These are phyloP conservation scores for Thelonectria blattea DNA, from an alignment of 2,329 filamentous ascomycete genomes.

Conservation along the genomic window DNA sequence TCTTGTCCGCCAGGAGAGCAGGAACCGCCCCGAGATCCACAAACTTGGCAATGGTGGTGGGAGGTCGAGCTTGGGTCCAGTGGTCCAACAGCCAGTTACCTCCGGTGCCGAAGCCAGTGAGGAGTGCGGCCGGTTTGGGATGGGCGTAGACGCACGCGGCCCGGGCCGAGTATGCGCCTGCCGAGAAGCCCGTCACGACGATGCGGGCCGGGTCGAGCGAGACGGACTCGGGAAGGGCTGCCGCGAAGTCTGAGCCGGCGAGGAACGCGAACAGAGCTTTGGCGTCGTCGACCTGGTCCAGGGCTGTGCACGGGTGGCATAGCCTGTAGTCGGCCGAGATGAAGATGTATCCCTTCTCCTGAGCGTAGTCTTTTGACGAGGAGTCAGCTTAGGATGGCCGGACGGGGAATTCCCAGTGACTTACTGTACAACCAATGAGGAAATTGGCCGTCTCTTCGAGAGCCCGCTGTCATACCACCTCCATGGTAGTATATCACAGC, in stretches of 20 bases:
- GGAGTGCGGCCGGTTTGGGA: constrained; percentile 13
- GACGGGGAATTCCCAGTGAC: neutral
- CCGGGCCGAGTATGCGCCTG: constrained; percentile 15
- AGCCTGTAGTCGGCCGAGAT: constrained; percentile 14
- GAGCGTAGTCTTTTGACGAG: neutral
- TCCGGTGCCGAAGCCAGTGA: constrained; percentile 7
- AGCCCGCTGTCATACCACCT: constrained; percentile 17
- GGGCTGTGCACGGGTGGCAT: constrained; percentile 11
- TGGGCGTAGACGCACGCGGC: constrained; percentile 15
- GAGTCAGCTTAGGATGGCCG: neutral
- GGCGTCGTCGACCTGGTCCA: constrained; percentile 18
- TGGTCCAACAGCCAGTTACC: constrained; percentile 16
- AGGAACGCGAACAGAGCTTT: constrained; percentile 14
- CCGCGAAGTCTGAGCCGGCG: neutral
- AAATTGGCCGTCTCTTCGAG: constrained; percentile 7
- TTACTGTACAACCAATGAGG: constrained; percentile 13
- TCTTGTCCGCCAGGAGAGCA: constrained; percentile 9
- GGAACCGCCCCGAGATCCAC: constrained; percentile 8
- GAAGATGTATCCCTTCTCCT: constrained; percentile 11
- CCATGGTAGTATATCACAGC: constrained; percentile 12
- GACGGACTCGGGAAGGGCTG: neutral
- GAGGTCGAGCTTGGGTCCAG: constrained; percentile 7
- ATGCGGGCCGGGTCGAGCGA: constrained; percentile 9
- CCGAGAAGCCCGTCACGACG: constrained; percentile 11
- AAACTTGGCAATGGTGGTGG: constrained; percentile 11